Percentiles rank a stretch among this genome's conserved stretches.
Conservation (phyloP, 441 rosid species). For the Daphne laureola region DNA sequence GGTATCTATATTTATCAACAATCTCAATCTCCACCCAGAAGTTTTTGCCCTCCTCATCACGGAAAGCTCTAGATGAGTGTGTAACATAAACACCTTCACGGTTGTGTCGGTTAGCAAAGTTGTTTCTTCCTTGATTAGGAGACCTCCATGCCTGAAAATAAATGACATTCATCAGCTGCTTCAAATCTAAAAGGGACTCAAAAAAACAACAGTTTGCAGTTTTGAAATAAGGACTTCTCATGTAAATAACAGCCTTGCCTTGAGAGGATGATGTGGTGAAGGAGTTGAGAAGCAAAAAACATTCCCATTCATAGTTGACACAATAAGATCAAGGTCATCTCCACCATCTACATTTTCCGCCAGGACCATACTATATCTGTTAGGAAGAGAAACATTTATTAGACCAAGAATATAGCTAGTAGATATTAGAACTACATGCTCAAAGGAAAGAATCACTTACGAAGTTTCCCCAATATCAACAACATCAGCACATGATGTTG, state of each 20-base stretch:
- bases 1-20: conserved; percentile 75
- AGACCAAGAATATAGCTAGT: conserved; percentile 10
- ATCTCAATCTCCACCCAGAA: conserved; percentile 98
- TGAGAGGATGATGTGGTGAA: conserved; percentile 91
- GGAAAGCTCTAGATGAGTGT: conserved; percentile 85
- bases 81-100: conserved; percentile 84
- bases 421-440: neutral
- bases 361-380: conserved; percentile 95
- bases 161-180: conserved; percentile 14
- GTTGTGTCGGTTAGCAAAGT: conserved; percentile 55
- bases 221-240: neutral
- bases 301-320: conserved; percentile 97
- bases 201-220: too few relatives aligned
- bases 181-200: conserved; percentile 1
- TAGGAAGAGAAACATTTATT: conserved; percentile 14
- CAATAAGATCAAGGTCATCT: conserved; percentile 97
- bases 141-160: conserved; percentile 89
- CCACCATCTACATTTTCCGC: conserved; percentile 99
- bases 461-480: conserved; percentile 99
- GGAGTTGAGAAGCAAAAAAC: conserved; percentile 99
- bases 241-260: conserved; percentile 43
- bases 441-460: conserved; percentile 41
- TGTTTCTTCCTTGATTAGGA: conserved; percentile 86
- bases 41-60: conserved; percentile 97
- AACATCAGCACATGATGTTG: conserved; percentile 93